Conservation (phyloP, 2,329 filamentous ascomycete genomes). For the Pestalotiopsis sp. region DNA sequence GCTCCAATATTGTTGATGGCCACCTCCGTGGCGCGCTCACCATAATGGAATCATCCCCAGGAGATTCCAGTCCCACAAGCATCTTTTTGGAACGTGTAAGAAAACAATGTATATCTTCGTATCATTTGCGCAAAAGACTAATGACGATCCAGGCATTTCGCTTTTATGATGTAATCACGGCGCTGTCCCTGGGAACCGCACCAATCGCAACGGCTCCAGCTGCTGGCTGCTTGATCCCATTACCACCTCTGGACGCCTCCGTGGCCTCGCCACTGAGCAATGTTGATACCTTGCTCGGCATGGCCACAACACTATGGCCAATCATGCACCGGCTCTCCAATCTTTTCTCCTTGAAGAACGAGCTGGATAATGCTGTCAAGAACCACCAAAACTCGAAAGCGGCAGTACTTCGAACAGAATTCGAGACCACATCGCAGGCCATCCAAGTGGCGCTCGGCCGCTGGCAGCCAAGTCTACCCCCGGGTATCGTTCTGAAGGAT, state of each 20-base stretch:
- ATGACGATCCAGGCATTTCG: conserved; percentile 56
- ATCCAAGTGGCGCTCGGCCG: conserved; percentile 58
- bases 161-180: conserved; percentile 68
- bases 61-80: conserved; percentile 52
- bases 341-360: conserved; percentile 54
- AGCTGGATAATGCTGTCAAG: conserved; percentile 49
- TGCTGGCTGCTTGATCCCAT: conserved; percentile 47
- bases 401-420: conserved; percentile 51
- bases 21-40: conserved; percentile 66
- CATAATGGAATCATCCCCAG: conserved; percentile 55
- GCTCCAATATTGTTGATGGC: conserved; percentile 62
- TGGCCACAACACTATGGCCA: conserved; percentile 66
- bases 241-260: conserved; percentile 49
- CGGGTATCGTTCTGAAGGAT: conserved; percentile 35
- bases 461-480: conserved; percentile 57
- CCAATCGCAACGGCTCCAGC: conserved; percentile 56
- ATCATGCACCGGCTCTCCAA: conserved; percentile 64
- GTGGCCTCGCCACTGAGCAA: conserved; percentile 50
- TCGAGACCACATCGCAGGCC: conserved; percentile 53
- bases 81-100: conserved; percentile 62
- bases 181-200: conserved; percentile 62
- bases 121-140: conserved; percentile 18
- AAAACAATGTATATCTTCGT: background rate
- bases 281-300: conserved; percentile 62
- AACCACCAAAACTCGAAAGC: conserved; percentile 46